Conservation (phyloP, 2,329 filamentous ascomycete genomes). For the Pleomassaria siparia region DNA sequence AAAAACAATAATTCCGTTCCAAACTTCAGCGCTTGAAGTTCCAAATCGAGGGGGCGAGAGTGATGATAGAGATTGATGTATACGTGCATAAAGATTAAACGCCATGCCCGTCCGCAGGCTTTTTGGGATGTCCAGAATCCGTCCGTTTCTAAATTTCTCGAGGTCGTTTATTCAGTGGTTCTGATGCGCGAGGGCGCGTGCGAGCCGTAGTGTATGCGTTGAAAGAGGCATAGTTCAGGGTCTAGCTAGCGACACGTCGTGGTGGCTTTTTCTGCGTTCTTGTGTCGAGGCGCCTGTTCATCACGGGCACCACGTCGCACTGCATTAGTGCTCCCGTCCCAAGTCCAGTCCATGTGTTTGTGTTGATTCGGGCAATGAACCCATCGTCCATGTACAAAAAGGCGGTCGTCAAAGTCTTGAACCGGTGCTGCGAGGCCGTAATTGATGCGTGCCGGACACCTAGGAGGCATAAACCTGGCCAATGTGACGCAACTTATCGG, state of each 20-base stretch:
- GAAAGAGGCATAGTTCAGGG: background rate
- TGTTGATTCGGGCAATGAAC: conserved; percentile 1
- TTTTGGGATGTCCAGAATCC: background rate
- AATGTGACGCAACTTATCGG: conserved; percentile 38
- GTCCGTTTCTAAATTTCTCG: background rate
- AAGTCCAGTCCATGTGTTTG: conserved; percentile 6
- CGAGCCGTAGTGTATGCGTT: background rate
- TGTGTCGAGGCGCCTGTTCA: background rate
- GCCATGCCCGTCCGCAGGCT: conserved; percentile 1
- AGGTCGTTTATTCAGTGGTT: too few relatives aligned
- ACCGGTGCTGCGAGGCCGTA: conserved; percentile 1
- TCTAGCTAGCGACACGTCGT: background rate
- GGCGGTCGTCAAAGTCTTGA: background rate
- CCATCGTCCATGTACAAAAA: conserved; percentile 21
- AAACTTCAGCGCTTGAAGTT: conserved; percentile 39
- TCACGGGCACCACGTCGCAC: too few relatives aligned
- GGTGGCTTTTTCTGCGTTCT: background rate
- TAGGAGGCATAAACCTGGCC: conserved; percentile 35
- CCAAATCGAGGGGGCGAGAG: conserved; percentile 3
- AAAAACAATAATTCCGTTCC: conserved; percentile 7
- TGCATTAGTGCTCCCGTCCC: background rate
- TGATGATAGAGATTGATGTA: background rate
- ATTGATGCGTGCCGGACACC: conserved; percentile 8
- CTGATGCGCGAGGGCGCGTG: background rate
- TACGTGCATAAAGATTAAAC: background rate